A percentile compares a stretch with the other conserved stretches of the same genome.
Evolutionary conservation across 2,329 filamentous ascomycete species (phyloP).

Genomic region (Paracorniculantispora psalliotae): DNA sequence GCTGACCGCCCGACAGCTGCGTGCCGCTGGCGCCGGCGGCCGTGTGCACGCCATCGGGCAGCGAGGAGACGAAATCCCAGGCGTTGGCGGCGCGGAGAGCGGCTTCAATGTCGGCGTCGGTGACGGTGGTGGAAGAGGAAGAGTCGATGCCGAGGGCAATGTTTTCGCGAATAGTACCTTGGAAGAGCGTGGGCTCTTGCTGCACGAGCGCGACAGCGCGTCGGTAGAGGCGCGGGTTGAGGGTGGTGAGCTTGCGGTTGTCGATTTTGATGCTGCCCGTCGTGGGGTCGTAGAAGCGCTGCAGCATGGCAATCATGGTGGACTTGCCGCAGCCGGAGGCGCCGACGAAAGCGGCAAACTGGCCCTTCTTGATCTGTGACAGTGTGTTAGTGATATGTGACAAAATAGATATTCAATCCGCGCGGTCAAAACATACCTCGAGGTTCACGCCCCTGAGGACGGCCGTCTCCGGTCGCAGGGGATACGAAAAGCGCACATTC

Average conservation of each 20-base stretch:
- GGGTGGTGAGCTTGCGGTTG: constrained; percentile 33
- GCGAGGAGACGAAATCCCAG: constrained; percentile 62
- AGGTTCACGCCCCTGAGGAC: constrained; percentile 41
- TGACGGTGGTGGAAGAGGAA: constrained; percentile 16
- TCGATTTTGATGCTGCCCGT: constrained; percentile 44
- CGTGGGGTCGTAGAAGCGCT: constrained; percentile 40
- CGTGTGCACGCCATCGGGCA: constrained; percentile 87
- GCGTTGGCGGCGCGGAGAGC: constrained; percentile 46
- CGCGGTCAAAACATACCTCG: constrained; percentile 23
- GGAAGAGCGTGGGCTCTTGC: constrained; percentile 65
- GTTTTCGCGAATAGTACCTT: constrained; percentile 76
- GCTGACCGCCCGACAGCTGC: constrained; percentile 84
- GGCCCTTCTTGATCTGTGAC: constrained; percentile 35
- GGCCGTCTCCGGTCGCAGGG: constrained; percentile 36
- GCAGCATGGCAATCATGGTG: constrained; percentile 51
- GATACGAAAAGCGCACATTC: constrained; percentile 60
- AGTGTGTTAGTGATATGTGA: not conserved
- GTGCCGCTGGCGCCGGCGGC: constrained; percentile 79
- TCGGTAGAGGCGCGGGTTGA: constrained; percentile 48
- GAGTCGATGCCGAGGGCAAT: constrained; percentile 51
- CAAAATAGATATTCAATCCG: constrained; percentile 21
- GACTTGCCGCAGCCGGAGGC: constrained; percentile 56
- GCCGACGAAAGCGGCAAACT: constrained; percentile 52
- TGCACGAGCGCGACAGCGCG: constrained; percentile 50
- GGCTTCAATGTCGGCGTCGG: constrained; percentile 33